Percentiles rank a stretch among this genome's conserved stretches.
Conservation (phyloP, 176 grass and related monocot genomes). For the Aegilops bicornis region DNA sequence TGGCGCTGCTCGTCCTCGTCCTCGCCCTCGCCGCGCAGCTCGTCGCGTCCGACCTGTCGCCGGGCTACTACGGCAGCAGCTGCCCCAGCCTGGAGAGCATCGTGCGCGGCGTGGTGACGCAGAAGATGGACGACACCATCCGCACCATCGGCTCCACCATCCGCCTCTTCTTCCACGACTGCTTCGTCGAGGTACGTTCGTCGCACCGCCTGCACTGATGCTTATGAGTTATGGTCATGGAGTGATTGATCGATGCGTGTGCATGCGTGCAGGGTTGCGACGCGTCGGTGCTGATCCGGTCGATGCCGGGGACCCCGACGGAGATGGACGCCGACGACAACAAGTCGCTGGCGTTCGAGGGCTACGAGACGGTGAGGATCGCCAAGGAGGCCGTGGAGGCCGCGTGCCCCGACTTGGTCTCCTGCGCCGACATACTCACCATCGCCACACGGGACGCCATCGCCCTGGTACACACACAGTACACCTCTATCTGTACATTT, state of each 20-base stretch:
- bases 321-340: slow-evolving; percentile 81
- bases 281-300: slow-evolving; percentile 70
- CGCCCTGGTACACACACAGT: slow-evolving; percentile 22
- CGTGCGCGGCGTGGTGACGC: slow-evolving; percentile 47
- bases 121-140: slow-evolving; percentile 37
- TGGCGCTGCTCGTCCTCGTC: slow-evolving; percentile 3
- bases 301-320: slow-evolving; percentile 50
- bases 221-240: no score
- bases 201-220: not conserved
- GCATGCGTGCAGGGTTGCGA: slow-evolving; percentile 60
- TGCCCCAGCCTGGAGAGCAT: slow-evolving; percentile 74
- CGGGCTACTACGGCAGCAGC: slow-evolving; percentile 56
- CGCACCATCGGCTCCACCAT: slow-evolving; percentile 47
- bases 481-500: not conserved
- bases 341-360: slow-evolving; percentile 56
- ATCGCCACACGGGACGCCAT: slow-evolving; percentile 74
- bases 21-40: slow-evolving; percentile 5
- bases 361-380: slow-evolving; percentile 64
- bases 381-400: slow-evolving; percentile 80
- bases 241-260: no score
- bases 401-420: slow-evolving; percentile 52
- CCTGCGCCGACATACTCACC: slow-evolving; percentile 85
- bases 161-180: slow-evolving; percentile 96
- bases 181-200: slow-evolving; percentile 59
- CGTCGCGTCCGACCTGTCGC: slow-evolving; percentile 43